A percentile compares a stretch with the other conserved stretches of the same genome.
Conservation (phyloP, 768 basidiomycete species). For the Mrakia gelida region DNA sequence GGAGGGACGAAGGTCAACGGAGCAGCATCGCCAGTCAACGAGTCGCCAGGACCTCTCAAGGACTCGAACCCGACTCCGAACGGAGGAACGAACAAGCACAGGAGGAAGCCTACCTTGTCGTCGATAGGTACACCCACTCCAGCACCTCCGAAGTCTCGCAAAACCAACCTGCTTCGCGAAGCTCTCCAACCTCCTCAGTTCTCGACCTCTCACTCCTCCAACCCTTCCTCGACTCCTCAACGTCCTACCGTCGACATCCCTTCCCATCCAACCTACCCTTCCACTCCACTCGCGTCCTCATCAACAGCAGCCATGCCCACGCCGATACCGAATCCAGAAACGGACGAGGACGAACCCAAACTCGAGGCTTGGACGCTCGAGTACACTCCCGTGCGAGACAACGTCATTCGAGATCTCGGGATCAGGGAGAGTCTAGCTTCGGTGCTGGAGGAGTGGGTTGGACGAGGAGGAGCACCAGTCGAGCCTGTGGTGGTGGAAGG, state of each 20-base stretch:
- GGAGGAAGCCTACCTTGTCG: not conserved
- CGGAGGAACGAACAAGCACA: not conserved
- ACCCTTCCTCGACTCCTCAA: not conserved
- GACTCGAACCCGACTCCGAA: not conserved
- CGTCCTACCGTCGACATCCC: slow-evolving; percentile 11
- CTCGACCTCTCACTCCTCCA: not conserved
- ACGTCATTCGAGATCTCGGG: slow-evolving; percentile 20
- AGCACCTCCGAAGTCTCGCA: slow-evolving; percentile 8
- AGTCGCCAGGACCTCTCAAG: not conserved
- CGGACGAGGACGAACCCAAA: slow-evolving; percentile 25
- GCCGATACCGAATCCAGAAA: slow-evolving; percentile 6
- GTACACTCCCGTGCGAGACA: slow-evolving; percentile 22
- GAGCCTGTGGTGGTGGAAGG: not conserved
- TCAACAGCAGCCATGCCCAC: not conserved
- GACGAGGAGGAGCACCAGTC: not conserved
- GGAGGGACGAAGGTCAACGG: slow-evolving; percentile 13
- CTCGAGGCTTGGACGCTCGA: slow-evolving; percentile 32
- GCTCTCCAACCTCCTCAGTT: slow-evolving; percentile 23
- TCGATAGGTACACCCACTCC: not conserved
- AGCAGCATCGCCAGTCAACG: not conserved
- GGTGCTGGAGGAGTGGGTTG: slow-evolving; percentile 8
- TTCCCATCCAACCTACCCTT: not conserved
- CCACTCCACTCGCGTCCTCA: not conserved
- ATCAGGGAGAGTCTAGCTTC: slow-evolving; percentile 8
- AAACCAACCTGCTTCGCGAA: slow-evolving; percentile 30